Base-by-base conservation (phyloP, 2,329 filamentous ascomycete genomes). In the Aureobasidium subglaciale region DNA sequence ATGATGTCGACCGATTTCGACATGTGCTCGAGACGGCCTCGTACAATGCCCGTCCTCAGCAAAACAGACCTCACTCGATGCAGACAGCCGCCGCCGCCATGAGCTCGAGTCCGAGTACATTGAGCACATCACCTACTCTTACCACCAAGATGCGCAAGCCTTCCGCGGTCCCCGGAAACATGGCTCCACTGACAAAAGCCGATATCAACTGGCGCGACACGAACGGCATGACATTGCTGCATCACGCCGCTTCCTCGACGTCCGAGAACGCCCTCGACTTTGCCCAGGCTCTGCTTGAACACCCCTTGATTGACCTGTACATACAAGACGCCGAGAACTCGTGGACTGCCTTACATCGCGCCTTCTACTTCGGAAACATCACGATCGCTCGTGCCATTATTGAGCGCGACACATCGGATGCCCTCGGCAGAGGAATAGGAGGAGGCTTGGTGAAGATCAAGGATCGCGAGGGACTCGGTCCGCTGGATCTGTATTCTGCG, bases 1-100 rank as follows among this genome's bases (percentile, higher is more conserved):
- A 96, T 81, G 90, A 99, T 84, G 87, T 96, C 84, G 91, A 95
- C 71, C 84, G 78, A 70, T 97, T 99, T 81, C 87, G 88, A 76
- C 87, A 86, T 77, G 82, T 95, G 69, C 81, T 99, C 81, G 85
- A 85, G 68, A 83, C 83, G 71, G 79, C 86, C 73, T 78, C 79
- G 68, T 79, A 78, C 70, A 79, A 75, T 67, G 68, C 77, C 60
- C 81, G 75, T 15, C 50, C 50, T 20, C 20, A 35, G 16, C 50
- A 55, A 27, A 15, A 43, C 30, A 55, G 38, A 30, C n/a, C 38
- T 1, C 50, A 43, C 2, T 37, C 50, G 56, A 63, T 62, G 56
- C 62, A 59, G 38, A 54, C 62, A 56, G 64, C 65, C 43, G 49
- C 64, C 40, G 49, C 64, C 40, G 63, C 69, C 38, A 63, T 73